These are phyloP conservation scores for Friedmanniomyces simplex DNA, from an alignment of 495 filamentous ascomycete genomes.

Conservation along the genomic window DNA sequence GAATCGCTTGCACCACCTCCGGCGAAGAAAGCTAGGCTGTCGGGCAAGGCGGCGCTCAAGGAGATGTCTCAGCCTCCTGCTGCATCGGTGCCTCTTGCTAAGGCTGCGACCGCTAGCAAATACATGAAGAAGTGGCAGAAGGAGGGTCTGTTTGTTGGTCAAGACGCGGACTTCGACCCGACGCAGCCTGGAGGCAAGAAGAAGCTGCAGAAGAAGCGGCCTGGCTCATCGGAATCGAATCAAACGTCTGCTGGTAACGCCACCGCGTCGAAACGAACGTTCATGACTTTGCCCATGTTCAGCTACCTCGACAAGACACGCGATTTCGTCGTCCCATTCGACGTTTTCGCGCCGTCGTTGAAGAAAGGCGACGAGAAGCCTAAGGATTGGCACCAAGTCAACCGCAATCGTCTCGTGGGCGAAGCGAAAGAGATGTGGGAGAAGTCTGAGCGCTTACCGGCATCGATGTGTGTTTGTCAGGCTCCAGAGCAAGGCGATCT, in stretches of 20 bases:
- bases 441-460: constrained; percentile 59
- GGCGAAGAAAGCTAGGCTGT: constrained; percentile 32
- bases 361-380: constrained; percentile 80
- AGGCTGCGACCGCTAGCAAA: constrained; percentile 6
- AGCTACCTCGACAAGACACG: constrained; percentile 52
- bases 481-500: constrained; percentile 38
- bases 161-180: constrained; percentile 53
- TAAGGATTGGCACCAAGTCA: constrained; percentile 78
- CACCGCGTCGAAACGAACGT: constrained; percentile 17
- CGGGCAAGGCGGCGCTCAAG: constrained; percentile 28
- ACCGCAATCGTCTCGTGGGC: constrained; percentile 87
- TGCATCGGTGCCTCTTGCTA: constrained; percentile 14
- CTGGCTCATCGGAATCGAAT: constrained; percentile 39
- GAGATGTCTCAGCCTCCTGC: constrained; percentile 34
- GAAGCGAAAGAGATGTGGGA: constrained; percentile 81
- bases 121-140: constrained; percentile 49
- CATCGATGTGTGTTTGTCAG: constrained; percentile 72
- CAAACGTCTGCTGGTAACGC: constrained; percentile 26
- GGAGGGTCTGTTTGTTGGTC: constrained; percentile 84
- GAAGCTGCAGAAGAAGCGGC: constrained; percentile 52
- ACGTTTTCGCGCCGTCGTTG: constrained; percentile 69
- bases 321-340: constrained; percentile 81
- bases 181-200: constrained; percentile 35
- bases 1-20: constrained; percentile 27
- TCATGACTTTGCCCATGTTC: constrained; percentile 17